Evolutionary conservation across 2,329 filamentous ascomycete species (phyloP).

Genomic region (Arthrocladium fulminans): DNA sequence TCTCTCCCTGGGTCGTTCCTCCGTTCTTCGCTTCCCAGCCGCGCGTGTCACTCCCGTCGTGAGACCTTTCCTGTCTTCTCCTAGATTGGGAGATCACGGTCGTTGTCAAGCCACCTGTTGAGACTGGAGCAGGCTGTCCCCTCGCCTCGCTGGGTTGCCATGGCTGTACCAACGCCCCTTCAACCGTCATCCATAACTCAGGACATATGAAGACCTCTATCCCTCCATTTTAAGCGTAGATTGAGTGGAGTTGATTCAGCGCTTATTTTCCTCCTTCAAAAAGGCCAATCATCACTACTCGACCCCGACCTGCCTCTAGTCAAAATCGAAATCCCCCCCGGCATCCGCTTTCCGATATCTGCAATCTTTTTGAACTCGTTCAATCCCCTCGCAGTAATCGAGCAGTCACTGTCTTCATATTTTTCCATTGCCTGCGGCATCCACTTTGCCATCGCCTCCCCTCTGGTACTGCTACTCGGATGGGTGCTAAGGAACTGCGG

Average conservation of each 20-base stretch:
- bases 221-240: too few species aligned
- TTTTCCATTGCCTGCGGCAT: conserved; percentile 32
- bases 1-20: too few species aligned
- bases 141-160: too few species aligned
- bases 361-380: conserved; percentile 14
- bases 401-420: conserved; percentile 34
- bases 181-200: too few species aligned
- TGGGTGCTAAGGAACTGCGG: conserved; percentile 54
- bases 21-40: too few species aligned
- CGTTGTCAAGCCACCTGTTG: too few species aligned
- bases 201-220: too few species aligned
- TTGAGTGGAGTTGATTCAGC: not conserved
- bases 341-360: conserved; percentile 2
- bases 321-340: not conserved
- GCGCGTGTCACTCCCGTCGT: too few species aligned
- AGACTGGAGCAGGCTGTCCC: too few species aligned
- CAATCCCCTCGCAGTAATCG: conserved; percentile 17
- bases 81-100: too few species aligned
- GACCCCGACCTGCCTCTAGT: not conserved
- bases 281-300: conserved; percentile 2
- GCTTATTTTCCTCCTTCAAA: not conserved
- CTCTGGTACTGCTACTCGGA: conserved; percentile 47
- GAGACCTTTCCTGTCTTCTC: too few species aligned
- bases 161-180: too few species aligned
- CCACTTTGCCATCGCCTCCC: conserved; percentile 47